Evolutionary conservation across 176 grass and related monocot species (phyloP).

Genomic region (Musa itinerans): DNA sequence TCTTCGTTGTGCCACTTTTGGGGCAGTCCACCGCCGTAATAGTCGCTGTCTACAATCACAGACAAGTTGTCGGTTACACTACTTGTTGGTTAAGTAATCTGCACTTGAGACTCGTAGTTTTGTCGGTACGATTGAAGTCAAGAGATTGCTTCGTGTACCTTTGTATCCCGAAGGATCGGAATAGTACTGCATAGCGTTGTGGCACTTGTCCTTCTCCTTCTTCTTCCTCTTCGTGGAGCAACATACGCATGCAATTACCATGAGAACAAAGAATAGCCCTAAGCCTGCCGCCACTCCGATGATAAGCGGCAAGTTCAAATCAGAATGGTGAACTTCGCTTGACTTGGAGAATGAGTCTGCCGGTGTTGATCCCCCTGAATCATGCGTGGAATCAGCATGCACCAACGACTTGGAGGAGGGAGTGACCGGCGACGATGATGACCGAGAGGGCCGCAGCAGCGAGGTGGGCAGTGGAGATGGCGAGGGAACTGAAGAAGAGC

Average conservation of each 20-base stretch:
- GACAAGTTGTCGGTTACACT: not conserved
- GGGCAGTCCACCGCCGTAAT: not conserved
- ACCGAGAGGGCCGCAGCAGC: not conserved
- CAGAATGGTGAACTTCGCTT: not conserved
- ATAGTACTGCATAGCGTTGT: constrained; percentile 31
- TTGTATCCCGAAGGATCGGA: constrained; percentile 26
- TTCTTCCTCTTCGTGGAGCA: constrained; percentile 20
- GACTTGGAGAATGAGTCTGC: not conserved
- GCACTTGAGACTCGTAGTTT: not conserved
- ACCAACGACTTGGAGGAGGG: not conserved
- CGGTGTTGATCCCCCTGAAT: not conserved
- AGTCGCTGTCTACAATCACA: constrained; percentile 7
- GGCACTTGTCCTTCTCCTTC: constrained; percentile 7
- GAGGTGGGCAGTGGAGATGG: not conserved
- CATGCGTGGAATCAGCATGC: not conserved
- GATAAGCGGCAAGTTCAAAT: not conserved
- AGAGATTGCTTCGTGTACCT: not conserved
- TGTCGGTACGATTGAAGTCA: not conserved
- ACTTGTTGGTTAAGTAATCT: not conserved
- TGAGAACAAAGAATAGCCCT: constrained; percentile 14
- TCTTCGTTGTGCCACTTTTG: constrained; percentile 36
- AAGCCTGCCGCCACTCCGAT: constrained; percentile 8
- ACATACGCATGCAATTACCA: constrained; percentile 25
- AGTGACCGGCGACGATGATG: not conserved
- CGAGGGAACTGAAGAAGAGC: not conserved